Evolutionary conservation across 1,284 basidiomycete species (phyloP).

Genomic region (Ceratobasidium sp.): DNA sequence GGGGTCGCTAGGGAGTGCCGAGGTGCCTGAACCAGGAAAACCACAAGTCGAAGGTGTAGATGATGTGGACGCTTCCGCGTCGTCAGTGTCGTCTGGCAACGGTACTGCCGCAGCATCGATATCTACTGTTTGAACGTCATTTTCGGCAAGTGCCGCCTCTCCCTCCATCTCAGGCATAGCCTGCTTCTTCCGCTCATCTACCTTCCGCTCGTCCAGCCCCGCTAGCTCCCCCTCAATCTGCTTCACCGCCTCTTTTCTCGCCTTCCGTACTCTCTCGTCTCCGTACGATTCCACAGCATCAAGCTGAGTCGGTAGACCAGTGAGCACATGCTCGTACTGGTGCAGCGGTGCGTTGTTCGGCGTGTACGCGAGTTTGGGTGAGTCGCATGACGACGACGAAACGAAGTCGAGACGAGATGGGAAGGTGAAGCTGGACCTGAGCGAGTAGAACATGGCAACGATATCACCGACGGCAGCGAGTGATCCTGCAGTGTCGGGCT

Average conservation of each 20-base stretch:
- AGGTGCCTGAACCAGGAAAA: too few species aligned
- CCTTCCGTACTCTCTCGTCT: slow-evolving; percentile 68
- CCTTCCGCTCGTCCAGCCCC: slow-evolving; percentile 63
- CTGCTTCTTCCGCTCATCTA: slow-evolving; percentile 56
- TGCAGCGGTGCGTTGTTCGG: slow-evolving; percentile 70
- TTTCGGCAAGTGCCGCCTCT: neutral
- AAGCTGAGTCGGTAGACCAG: slow-evolving; percentile 72
- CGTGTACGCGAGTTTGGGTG: slow-evolving; percentile 64
- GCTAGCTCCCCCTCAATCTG: slow-evolving; percentile 74
- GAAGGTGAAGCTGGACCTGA: slow-evolving; percentile 46
- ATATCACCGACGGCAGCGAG: slow-evolving; percentile 40
- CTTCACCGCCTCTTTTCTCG: slow-evolving; percentile 71
- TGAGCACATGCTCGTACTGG: slow-evolving; percentile 71
- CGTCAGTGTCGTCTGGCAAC: neutral
- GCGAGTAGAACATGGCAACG: slow-evolving; percentile 35
- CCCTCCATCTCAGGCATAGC: neutral
- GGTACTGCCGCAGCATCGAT: neutral
- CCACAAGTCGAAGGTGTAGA: neutral
- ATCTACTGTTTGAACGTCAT: neutral
- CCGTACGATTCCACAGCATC: slow-evolving; percentile 79
- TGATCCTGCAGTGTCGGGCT: slow-evolving; percentile 28
- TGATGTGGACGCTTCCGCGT: neutral
- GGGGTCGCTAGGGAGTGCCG: neutral
- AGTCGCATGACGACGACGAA: neutral
- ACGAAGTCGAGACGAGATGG: slow-evolving; percentile 48